A percentile compares a stretch with the other conserved stretches of the same genome.
These are phyloP conservation scores for Hyaloscypha variabilis DNA, from an alignment of 495 filamentous ascomycete genomes.

Conservation along the genomic window DNA sequence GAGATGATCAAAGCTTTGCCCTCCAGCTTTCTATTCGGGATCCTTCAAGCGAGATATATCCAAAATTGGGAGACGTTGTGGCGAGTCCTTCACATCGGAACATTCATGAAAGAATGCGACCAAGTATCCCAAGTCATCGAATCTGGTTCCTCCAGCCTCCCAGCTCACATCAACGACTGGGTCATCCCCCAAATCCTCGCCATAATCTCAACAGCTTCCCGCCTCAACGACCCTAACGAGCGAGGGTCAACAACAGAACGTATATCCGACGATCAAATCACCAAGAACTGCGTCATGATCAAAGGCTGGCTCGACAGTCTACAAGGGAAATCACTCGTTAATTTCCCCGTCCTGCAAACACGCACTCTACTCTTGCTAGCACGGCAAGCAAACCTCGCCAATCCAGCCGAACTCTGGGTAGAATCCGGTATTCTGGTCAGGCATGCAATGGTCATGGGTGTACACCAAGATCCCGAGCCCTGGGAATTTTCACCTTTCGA, in stretches of 20 bases:
- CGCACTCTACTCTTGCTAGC: constrained; percentile 23
- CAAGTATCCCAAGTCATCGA: not conserved
- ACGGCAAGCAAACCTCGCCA: not conserved
- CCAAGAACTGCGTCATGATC: constrained; percentile 6
- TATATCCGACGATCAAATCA: constrained; percentile 22
- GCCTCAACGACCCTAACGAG: constrained; percentile 11
- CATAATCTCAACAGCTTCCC: constrained; percentile 15
- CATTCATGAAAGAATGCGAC: constrained; percentile 13
- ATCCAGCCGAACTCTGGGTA: constrained; percentile 17
- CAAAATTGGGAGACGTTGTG: constrained; percentile 19
- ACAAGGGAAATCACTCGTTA: constrained; percentile 17
- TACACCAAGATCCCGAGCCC: constrained; percentile 28
- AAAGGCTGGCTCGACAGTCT: constrained; percentile 22
- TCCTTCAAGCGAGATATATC: constrained; percentile 11
- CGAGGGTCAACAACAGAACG: not conserved
- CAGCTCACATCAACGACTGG: constrained; percentile 11
- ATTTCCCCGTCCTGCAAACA: constrained; percentile 16
- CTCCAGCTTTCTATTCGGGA: not conserved
- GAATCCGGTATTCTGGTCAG: constrained; percentile 23
- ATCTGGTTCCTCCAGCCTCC: not conserved
- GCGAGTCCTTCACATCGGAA: constrained; percentile 27
- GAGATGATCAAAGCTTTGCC: constrained; percentile 21
- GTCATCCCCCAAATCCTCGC: constrained; percentile 25
- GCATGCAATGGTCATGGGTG: constrained; percentile 27
- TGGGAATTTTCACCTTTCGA: constrained; percentile 35